phyloP scores from a whole-genome alignment of 2,329 filamentous ascomycete genomes.

The Iodosphaeria phyllophila region DNA sequence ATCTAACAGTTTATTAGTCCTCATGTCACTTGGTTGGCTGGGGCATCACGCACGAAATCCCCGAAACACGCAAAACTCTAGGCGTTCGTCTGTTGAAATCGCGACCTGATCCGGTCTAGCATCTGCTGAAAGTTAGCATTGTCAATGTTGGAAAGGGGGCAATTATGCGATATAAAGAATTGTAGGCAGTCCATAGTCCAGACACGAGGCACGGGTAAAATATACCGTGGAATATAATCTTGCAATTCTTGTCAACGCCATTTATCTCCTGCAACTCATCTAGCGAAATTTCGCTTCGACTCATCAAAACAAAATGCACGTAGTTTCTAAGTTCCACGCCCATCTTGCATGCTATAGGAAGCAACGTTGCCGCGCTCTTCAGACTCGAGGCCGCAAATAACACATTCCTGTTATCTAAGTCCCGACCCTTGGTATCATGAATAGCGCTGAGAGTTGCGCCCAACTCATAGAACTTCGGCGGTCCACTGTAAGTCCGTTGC shows the following conservation, averaged over 20 bases:
- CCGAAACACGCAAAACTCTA: slow-evolving; percentile 42
- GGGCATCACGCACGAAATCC: slow-evolving; percentile 46
- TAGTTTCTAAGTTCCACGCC: slow-evolving; percentile 44
- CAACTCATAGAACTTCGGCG: slow-evolving; percentile 49
- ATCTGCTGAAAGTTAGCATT: slow-evolving; percentile 27
- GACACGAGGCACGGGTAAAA: not conserved
- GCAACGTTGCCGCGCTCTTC: slow-evolving; percentile 49
- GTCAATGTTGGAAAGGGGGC: not conserved
- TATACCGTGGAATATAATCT: slow-evolving; percentile 39
- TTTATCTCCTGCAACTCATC: slow-evolving; percentile 58
- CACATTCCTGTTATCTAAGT: slow-evolving; percentile 44
- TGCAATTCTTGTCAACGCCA: slow-evolving; percentile 54
- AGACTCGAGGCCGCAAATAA: slow-evolving; percentile 64
- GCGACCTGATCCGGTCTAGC: slow-evolving; percentile 57
- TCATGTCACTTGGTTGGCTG: no score
- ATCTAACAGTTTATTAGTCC: slow-evolving; percentile 16
- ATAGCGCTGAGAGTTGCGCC: slow-evolving; percentile 42
- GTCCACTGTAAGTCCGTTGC: slow-evolving; percentile 44
- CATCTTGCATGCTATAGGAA: slow-evolving; percentile 83
- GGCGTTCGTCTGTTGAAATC: slow-evolving; percentile 50
- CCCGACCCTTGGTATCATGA: slow-evolving; percentile 29
- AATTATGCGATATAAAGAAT: not conserved
- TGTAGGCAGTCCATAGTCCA: no score
- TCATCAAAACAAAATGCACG: slow-evolving; percentile 70
- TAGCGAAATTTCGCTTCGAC: slow-evolving; percentile 50